These are phyloP conservation scores for Ophiostoma perfectum DNA, from an alignment of 2,329 filamentous ascomycete species.

Conservation along the genomic window DNA sequence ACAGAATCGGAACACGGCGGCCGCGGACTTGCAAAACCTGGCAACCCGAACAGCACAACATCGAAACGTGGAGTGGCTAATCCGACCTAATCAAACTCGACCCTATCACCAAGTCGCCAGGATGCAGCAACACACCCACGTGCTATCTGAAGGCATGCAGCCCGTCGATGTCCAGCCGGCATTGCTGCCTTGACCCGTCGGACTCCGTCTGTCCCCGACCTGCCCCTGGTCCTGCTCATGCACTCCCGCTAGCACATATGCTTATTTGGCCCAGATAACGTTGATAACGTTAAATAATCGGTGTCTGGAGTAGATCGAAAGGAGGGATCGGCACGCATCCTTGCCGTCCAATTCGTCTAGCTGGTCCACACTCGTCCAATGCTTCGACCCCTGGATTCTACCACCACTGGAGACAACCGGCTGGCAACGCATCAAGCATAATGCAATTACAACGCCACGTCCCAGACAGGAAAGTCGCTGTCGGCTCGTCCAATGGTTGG, in stretches of 20 bases:
- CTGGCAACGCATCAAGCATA: neutral
- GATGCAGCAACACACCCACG: constrained; percentile 8
- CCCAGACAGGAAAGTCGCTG: constrained; percentile 16
- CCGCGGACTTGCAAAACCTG: neutral
- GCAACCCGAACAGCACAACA: neutral
- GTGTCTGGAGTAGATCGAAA: neutral
- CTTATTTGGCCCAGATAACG: constrained; percentile 7
- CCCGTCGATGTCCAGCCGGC: neutral
- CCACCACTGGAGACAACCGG: no score
- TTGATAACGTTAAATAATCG: neutral
- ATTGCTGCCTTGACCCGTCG: neutral
- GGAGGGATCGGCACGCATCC: neutral
- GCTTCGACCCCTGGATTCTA: neutral
- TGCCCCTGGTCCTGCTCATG: neutral
- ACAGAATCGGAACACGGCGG: neutral
- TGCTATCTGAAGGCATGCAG: neutral
- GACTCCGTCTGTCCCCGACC: constrained; percentile 11
- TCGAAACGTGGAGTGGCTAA: neutral
- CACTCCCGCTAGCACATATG: constrained; percentile 6
- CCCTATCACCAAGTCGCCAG: constrained; percentile 7
- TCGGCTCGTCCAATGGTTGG: neutral
- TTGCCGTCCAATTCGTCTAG: neutral
- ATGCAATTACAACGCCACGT: constrained; percentile 7
- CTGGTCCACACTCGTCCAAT: no score
- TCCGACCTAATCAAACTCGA: neutral